A percentile compares a stretch with the other conserved stretches of the same genome.
These are phyloP conservation scores for Jamesozyma jinghongensis DNA, from an alignment of 805 yeast species.

Conservation along the genomic window DNA sequence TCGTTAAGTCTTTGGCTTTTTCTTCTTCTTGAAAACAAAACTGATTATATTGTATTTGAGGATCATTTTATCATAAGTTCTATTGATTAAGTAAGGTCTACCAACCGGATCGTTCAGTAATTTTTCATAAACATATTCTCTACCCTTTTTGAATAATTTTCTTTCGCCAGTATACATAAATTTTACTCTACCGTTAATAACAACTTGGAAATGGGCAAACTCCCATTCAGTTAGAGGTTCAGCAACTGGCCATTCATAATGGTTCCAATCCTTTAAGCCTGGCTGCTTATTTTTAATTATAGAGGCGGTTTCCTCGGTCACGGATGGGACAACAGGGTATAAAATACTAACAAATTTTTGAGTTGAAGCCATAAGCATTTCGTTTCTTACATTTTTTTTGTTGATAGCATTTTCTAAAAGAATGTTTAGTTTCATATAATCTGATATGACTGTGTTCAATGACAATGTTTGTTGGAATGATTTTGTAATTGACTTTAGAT, in stretches of 20 bases:
- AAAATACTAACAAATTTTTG: constrained; percentile 50
- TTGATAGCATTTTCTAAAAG: constrained; percentile 35
- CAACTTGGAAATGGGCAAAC: constrained; percentile 42
- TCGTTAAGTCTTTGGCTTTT: constrained; percentile 4
- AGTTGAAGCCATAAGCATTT: constrained; percentile 40
- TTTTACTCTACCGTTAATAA: constrained; percentile 65
- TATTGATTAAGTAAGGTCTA: constrained; percentile 34
- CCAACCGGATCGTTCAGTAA: constrained; percentile 32
- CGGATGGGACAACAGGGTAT: constrained; percentile 75
- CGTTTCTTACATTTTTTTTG: constrained; percentile 29
- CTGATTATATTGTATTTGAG: constrained; percentile 43
- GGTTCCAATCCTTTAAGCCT: constrained; percentile 14
- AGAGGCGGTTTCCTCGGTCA: constrained; percentile 79
- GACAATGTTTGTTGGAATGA: constrained; percentile 53
- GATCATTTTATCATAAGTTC: constrained; percentile 44
- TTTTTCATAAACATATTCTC: constrained; percentile 31
- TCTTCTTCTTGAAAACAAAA: constrained; percentile 26
- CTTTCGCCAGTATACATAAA: constrained; percentile 35
- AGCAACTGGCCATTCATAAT: constrained; percentile 55
- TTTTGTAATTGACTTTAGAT: constrained; percentile 41
- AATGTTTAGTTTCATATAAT: constrained; percentile 77
- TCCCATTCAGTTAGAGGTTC: constrained; percentile 34
- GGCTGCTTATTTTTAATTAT: constrained; percentile 21
- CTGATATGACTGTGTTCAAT: constrained; percentile 80
- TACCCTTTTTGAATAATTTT: constrained; percentile 31